phyloP scores from a whole-genome alignment of 1,139 yeast species.

The Arxiozyma heterogenica region DNA sequence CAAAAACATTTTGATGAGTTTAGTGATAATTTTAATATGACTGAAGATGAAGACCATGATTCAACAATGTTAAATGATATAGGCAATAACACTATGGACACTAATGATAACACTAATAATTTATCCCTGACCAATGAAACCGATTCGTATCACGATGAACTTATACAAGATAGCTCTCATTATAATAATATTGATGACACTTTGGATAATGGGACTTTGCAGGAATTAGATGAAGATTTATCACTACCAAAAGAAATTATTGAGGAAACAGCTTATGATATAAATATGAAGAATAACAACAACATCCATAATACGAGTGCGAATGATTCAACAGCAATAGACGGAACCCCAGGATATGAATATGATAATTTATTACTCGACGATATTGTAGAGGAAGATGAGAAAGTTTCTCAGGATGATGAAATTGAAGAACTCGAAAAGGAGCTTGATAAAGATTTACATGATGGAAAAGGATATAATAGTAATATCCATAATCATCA shows the following conservation, averaged over 20 bases:
- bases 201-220: background rate
- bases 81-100: background rate
- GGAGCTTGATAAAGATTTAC: background rate
- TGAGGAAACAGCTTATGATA: background rate
- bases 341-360: slow-evolving; percentile 1
- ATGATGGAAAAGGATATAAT: background rate
- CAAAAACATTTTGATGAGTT: slow-evolving; percentile 28
- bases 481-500: background rate
- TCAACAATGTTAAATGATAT: background rate
- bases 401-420: slow-evolving; percentile 3
- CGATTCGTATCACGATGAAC: background rate
- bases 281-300: background rate
- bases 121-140: background rate
- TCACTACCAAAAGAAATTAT: slow-evolving; percentile 2
- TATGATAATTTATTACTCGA: slow-evolving; percentile 6
- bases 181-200: background rate
- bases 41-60: slow-evolving; percentile 10
- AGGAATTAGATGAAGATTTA: slow-evolving; percentile 1
- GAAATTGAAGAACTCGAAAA: background rate
- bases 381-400: slow-evolving; percentile 4
- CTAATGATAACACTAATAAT: background rate
- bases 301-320: no score
- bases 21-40: slow-evolving; percentile 21
- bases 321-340: background rate
- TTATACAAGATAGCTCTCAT: background rate